These are phyloP conservation scores for Trametes polyzona DNA, from an alignment of 1,284 basidiomycete genomes.

Conservation along the genomic window DNA sequence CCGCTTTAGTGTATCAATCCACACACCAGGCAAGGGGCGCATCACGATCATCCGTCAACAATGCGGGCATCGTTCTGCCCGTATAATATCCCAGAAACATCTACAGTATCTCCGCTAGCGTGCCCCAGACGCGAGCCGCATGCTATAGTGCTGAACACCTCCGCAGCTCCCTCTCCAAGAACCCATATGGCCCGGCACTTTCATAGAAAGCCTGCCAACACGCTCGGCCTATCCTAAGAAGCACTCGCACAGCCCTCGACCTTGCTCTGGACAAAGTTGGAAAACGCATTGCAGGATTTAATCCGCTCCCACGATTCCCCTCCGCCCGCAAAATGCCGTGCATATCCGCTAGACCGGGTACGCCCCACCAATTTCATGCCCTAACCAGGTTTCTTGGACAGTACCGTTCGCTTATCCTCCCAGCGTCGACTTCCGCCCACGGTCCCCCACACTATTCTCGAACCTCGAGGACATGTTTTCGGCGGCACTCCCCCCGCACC, in stretches of 20 bases:
- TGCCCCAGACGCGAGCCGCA: background rate
- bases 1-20: background rate
- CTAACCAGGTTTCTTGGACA: constrained; percentile 22
- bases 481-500: background rate
- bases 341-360: constrained; percentile 13
- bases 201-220: constrained; percentile 14
- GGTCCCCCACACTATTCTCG: constrained; percentile 14
- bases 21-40: background rate
- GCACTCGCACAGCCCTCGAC: background rate
- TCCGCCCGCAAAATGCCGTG: constrained; percentile 18
- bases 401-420: constrained; percentile 12
- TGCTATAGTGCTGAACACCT: background rate
- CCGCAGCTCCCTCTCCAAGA: background rate
- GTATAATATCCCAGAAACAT: background rate
- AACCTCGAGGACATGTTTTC: constrained; percentile 12
- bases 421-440: background rate
- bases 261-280: constrained; percentile 1
- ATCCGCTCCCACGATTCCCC: constrained; percentile 15
- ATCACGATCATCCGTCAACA: background rate
- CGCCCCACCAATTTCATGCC: constrained; percentile 16
- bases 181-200: constrained; percentile 3
- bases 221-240: constrained; percentile 1
- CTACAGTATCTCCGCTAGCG: background rate
- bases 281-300: constrained; percentile 1
- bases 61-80: background rate